Conservation (phyloP, 441 rosid species). For the Jatropha podagrica region DNA sequence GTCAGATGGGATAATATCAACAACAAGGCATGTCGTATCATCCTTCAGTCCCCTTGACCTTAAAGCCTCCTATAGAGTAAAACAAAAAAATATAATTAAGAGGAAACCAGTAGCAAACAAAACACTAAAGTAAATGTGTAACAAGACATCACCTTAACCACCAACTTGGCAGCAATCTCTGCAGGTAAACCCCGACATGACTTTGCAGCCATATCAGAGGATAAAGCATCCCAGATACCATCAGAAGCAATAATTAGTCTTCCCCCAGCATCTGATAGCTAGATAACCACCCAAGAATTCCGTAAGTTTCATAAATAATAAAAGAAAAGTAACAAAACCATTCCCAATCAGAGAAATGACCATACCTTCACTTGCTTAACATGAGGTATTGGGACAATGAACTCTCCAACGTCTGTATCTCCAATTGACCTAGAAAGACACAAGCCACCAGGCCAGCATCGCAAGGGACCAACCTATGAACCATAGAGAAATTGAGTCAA, state of each 20-base stretch:
- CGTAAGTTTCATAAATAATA: conserved; percentile 10
- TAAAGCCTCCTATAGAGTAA: conserved; percentile 70
- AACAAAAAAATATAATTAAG: conserved; percentile 22
- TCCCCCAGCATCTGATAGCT: conserved; percentile 94
- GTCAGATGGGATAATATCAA: conserved; percentile 91
- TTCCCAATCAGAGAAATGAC: conserved; percentile 2
- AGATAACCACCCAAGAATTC: conserved; percentile 19
- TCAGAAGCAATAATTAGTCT: conserved; percentile 96
- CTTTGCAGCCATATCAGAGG: conserved; percentile 92
- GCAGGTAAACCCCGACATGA: conserved; percentile 92
- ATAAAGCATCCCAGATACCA: conserved; percentile 95
- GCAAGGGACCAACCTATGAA: conserved; percentile 87
- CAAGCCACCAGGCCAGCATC: conserved; percentile 99
- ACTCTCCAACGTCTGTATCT: conserved; percentile 95
- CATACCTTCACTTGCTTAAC: conserved; percentile 97
- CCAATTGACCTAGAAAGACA: conserved; percentile 99
- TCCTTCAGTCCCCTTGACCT: conserved; percentile 98
- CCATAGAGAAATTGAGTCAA: conserved; percentile 17
- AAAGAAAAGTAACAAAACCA: conserved; percentile 6
- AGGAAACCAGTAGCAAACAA: not conserved
- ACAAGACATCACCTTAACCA: conserved; percentile 71
- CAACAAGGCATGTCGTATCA: conserved; percentile 98
- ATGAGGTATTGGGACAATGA: conserved; percentile 91
- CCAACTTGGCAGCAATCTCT: conserved; percentile 92
- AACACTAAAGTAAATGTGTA: not conserved